These are phyloP conservation scores for Aspergillus costaricaensis DNA, from an alignment of 2,329 filamentous ascomycete species.

Conservation along the genomic window DNA sequence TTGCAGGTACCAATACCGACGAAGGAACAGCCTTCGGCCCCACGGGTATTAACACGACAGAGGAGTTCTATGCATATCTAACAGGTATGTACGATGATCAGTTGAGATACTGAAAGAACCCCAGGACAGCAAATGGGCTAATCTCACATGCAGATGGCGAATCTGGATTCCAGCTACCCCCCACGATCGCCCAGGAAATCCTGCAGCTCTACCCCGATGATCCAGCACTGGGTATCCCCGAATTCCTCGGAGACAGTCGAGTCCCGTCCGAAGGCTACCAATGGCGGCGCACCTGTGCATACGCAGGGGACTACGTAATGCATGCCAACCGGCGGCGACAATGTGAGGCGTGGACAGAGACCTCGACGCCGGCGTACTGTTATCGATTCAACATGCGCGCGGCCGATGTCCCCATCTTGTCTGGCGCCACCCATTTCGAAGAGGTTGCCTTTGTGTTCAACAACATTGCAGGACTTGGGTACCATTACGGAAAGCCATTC, in stretches of 20 bases:
- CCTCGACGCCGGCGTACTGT: conserved; percentile 56
- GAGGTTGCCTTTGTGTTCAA: conserved; percentile 59
- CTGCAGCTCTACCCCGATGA: conserved; percentile 57
- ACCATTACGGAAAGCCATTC: conserved; percentile 41
- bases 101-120: neutral
- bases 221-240: conserved; percentile 53
- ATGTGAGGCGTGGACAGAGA: conserved; percentile 54
- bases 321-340: conserved; percentile 58
- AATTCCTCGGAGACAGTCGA: conserved; percentile 38
- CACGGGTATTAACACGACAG: conserved; percentile 56
- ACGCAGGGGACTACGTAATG: conserved; percentile 57
- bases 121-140: neutral
- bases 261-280: conserved; percentile 46
- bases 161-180: conserved; percentile 27
- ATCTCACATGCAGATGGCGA: conserved; percentile 25
- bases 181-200: conserved; percentile 41
- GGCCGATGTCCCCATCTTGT: conserved; percentile 45
- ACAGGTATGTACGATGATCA: conserved; percentile 22
- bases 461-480: conserved; percentile 53
- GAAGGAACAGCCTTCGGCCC: conserved; percentile 63
- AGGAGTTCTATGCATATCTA: conserved; percentile 52
- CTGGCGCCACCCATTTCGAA: conserved; percentile 58
- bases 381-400: conserved; percentile 63
- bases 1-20: conserved; percentile 66
- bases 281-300: conserved; percentile 58